Evolutionary conservation across 2,329 filamentous ascomycete species (phyloP).

Genomic region (Capronia epimyces): DNA sequence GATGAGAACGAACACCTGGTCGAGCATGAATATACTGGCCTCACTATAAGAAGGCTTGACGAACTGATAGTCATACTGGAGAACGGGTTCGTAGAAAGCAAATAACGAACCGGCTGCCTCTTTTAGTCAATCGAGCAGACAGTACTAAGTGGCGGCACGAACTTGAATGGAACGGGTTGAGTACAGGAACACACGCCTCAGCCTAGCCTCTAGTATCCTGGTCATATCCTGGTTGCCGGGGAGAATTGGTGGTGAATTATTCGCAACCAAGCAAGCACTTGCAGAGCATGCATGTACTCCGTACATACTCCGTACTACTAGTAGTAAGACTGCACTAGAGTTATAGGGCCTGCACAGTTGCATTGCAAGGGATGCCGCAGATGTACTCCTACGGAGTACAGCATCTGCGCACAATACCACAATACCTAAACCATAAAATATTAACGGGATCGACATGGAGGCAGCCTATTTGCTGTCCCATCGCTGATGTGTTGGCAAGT

Average conservation of each 20-base stretch:
- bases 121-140: not conserved
- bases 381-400: not conserved
- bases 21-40: slow-evolving; percentile 68
- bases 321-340: too few species aligned
- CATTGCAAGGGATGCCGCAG: not conserved
- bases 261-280: too few species aligned
- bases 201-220: not conserved
- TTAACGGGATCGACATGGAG: not conserved
- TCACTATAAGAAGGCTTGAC: slow-evolving; percentile 66
- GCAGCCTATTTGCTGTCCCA: slow-evolving; percentile 9
- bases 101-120: not conserved
- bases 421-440: not conserved
- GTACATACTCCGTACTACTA: too few species aligned
- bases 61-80: slow-evolving; percentile 73
- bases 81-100: slow-evolving; percentile 59
- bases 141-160: not conserved
- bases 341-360: too few species aligned
- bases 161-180: not conserved
- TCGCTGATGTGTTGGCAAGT: slow-evolving; percentile 19
- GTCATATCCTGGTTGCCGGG: not conserved
- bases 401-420: not conserved
- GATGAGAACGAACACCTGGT: slow-evolving; percentile 68
- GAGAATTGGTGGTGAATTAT: not conserved
- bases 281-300: too few species aligned
- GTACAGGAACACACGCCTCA: not conserved